Percentiles rank a stretch among this genome's conserved stretches.
Conservation (phyloP, 2,329 filamentous ascomycete species). For the Aspergillus sojae region DNA sequence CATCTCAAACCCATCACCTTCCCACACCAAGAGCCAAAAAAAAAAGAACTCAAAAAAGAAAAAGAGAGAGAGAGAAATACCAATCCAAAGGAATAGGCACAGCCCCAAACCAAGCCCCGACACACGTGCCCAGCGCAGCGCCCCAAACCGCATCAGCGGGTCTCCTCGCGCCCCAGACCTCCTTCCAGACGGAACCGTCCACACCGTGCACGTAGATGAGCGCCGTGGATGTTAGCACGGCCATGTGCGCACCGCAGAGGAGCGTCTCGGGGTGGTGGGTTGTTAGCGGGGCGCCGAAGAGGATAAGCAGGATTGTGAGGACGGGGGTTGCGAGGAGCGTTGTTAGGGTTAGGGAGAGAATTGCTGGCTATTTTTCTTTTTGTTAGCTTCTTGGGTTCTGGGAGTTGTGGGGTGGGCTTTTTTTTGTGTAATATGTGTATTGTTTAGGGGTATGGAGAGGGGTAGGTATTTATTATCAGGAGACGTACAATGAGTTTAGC, state of each 20-base stretch:
- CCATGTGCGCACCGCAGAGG: slow-evolving; percentile 78
- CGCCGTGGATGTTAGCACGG: slow-evolving; percentile 75
- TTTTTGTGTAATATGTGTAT: not conserved
- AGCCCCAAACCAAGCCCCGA: slow-evolving; percentile 91
- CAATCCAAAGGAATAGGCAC: slow-evolving; percentile 95
- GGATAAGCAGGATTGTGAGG: slow-evolving; percentile 67
- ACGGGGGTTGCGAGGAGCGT: slow-evolving; percentile 58
- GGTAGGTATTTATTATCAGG: not conserved
- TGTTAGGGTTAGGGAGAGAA: slow-evolving; percentile 66
- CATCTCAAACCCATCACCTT: not conserved
- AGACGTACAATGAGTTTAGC: slow-evolving; percentile 30
- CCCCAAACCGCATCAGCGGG: slow-evolving; percentile 86
- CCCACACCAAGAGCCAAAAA: not conserved
- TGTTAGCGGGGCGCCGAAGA: slow-evolving; percentile 89
- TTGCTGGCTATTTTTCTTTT: slow-evolving; percentile 59
- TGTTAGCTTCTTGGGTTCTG: not conserved
- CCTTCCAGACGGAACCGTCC: slow-evolving; percentile 69
- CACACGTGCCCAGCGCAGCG: slow-evolving; percentile 71
- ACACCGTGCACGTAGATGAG: slow-evolving; percentile 86
- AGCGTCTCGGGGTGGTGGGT: slow-evolving; percentile 78
- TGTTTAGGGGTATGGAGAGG: not conserved
- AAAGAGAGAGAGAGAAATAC: slow-evolving; percentile 43
- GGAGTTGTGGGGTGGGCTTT: not conserved
- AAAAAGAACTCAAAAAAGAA: slow-evolving; percentile 3
- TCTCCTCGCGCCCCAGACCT: slow-evolving; percentile 67